Base-by-base conservation (phyloP, 352 stramenopile genomes). In the Aphanomyces invadans region DNA sequence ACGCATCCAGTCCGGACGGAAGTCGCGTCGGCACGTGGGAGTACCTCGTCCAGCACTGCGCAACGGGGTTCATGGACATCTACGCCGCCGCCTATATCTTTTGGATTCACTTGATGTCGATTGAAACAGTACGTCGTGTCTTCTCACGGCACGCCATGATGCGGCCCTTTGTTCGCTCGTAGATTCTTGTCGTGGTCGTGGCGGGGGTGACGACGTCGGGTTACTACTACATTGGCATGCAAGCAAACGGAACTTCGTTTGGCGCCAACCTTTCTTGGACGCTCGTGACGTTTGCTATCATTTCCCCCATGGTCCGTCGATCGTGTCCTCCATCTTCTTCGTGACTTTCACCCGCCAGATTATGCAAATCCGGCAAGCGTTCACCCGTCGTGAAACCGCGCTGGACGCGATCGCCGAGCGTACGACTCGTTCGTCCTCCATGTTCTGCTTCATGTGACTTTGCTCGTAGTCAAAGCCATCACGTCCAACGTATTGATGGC, bases 351-450 rank as follows among this genome's bases (percentile, higher is more conserved):
- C 19, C 28, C 17, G 23, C 46, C 57, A 70, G 65, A 95, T 91
- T 71, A 92, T 92, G 82, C 83, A 92, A 70, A 91, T 95, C 74
- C 78, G 74, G 11, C 83, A 95, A 66, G 86, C 86, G 11, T 95
- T 92, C 64, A 67, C 72, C 17, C 78, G 83, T 2, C 79, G 86
- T 39, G 86, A 95, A 68, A 59, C 81, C 57, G 83, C 86, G 26
- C 70, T 95, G 7, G 73, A 82, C 36, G 73, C 83, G 46, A 76
- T 92, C 45, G 80, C 81, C 28, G 86, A 92, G 65, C 68, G 77
- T 85, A 39, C 25, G 29, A 55, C 9, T 25, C 39, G 45, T 9
- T 49, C 23, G 2, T 57, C 25, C 29, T 15, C 26, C 33, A 31
- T 63, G 3, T 45, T 1, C 10, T 45, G 10, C 29, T 29, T 69